These are phyloP conservation scores for Gelatoporia subvermispora DNA, from an alignment of 768 basidiomycete species.

Conservation along the genomic window DNA sequence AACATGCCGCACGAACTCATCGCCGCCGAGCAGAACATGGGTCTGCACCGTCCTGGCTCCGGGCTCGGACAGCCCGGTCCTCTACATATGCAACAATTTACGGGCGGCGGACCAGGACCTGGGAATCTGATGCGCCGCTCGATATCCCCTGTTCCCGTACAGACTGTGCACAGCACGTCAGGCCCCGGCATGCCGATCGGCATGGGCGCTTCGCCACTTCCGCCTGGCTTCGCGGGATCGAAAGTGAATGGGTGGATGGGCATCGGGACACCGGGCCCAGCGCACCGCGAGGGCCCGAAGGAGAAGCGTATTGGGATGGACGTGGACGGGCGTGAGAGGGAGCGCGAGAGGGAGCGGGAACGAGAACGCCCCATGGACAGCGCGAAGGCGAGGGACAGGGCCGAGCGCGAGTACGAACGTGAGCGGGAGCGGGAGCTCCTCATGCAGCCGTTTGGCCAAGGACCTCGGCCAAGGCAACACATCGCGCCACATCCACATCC, in stretches of 20 bases:
- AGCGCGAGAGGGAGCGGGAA: conserved; percentile 18
- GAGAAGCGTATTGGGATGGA: conserved; percentile 14
- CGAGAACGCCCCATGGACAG: conserved; percentile 7
- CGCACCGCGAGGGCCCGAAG: conserved; percentile 6
- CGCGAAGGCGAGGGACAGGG: conserved; percentile 6
- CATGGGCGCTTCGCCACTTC: conserved; percentile 9
- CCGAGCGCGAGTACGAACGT: conserved; percentile 19
- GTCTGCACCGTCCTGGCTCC: conserved; percentile 13
- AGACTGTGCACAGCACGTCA: conserved; percentile 10
- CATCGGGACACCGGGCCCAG: conserved; percentile 2
- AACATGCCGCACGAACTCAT: conserved; percentile 16
- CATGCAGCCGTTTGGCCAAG: conserved; percentile 9
- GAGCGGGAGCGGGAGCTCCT: conserved; percentile 21
- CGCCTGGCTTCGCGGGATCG: conserved; percentile 9
- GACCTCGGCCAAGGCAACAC: conserved; percentile 9
- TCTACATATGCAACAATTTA: conserved; percentile 10
- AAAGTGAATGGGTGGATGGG: conserved; percentile 17
- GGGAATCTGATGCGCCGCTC: conserved; percentile 20
- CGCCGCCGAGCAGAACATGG: conserved; percentile 21
- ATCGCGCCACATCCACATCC: conserved; percentile 11
- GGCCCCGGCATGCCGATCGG: conserved; percentile 6
- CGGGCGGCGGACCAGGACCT: conserved; percentile 4
- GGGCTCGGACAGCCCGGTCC: conserved; percentile 3
- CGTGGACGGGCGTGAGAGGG: conserved; percentile 16
- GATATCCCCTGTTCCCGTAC: conserved; percentile 23